phyloP scores from a whole-genome alignment of 2,329 filamentous ascomycete species.

The Diaporthe eres region DNA sequence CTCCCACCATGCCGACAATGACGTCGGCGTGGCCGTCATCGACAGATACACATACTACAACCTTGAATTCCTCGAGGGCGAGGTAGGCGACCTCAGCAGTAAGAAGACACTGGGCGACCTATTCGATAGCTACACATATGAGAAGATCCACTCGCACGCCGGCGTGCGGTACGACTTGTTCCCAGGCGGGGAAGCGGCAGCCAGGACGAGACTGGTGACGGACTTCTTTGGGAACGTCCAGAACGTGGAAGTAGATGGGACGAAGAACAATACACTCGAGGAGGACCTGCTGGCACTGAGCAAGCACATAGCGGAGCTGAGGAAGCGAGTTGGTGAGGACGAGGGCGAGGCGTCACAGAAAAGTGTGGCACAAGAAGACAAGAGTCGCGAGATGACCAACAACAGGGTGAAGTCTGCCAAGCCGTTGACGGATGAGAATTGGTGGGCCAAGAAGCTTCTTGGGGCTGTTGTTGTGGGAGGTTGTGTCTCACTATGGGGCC shows the following conservation, averaged over 20 bases:
- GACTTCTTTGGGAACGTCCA: slow-evolving; percentile 99
- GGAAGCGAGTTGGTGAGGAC: slow-evolving; percentile 62
- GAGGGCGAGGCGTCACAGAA: slow-evolving; percentile 50
- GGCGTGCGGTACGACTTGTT: slow-evolving; percentile 98
- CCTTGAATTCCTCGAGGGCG: slow-evolving; percentile 93
- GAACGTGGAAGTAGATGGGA: slow-evolving; percentile 89
- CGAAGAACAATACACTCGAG: slow-evolving; percentile 70
- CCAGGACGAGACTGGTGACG: slow-evolving; percentile 85
- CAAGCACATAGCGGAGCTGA: slow-evolving; percentile 71
- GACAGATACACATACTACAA: slow-evolving; percentile 99
- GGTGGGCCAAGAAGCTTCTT: slow-evolving; percentile 76
- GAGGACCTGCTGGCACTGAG: slow-evolving; percentile 86
- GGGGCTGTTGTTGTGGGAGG: slow-evolving; percentile 75
- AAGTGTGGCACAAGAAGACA: slow-evolving; percentile 43
- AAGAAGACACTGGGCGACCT: slow-evolving; percentile 94
- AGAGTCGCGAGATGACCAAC: slow-evolving; percentile 40
- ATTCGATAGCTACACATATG: slow-evolving; percentile 95
- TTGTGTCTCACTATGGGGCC: slow-evolving; percentile 71
- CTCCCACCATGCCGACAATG: slow-evolving; percentile 97
- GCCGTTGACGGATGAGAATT: slow-evolving; percentile 75
- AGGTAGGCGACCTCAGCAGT: slow-evolving; percentile 86
- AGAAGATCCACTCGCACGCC: slow-evolving; percentile 93
- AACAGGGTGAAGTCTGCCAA: slow-evolving; percentile 67
- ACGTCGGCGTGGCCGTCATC: slow-evolving; percentile 97
- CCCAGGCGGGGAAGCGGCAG: slow-evolving; percentile 82